A percentile compares a stretch with the other conserved stretches of the same genome.
Conservation (phyloP, 768 basidiomycete genomes). For the Termitomyces sp. region DNA sequence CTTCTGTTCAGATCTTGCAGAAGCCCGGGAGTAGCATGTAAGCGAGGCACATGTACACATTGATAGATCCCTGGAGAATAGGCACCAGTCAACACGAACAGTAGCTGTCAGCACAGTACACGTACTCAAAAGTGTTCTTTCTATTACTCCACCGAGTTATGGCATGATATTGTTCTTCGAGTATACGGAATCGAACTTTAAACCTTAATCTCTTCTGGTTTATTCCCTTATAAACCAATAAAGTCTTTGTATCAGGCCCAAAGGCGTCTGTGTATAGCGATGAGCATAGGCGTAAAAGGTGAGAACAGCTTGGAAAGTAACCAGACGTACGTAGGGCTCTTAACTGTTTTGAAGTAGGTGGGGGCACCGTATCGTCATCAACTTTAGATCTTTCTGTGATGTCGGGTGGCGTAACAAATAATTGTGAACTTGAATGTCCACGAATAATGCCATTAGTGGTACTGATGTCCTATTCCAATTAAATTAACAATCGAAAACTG, state of each 20-base stretch:
- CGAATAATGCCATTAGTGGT: not conserved
- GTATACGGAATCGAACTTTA: conserved; percentile 15
- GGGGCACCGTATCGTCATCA: not conserved
- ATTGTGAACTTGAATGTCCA: not conserved
- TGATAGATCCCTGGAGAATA: conserved; percentile 23
- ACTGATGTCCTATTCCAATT: not conserved
- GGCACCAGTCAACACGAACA: not conserved
- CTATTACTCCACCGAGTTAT: conserved; percentile 34
- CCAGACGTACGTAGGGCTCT: not conserved
- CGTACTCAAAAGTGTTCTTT: conserved; percentile 26
- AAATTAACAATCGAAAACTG: not conserved
- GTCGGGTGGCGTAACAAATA: not conserved
- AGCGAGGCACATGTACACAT: conserved; percentile 38
- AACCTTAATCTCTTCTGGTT: conserved; percentile 1
- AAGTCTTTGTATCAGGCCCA: conserved; percentile 13
- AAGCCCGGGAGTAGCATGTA: conserved; percentile 32
- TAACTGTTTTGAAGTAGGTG: not conserved
- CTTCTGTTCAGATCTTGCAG: conserved; percentile 11
- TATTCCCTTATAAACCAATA: not conserved
- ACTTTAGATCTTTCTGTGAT: not conserved
- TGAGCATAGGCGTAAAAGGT: conserved; percentile 1
- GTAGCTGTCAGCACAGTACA: conserved; percentile 2
- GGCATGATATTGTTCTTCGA: conserved; percentile 18
- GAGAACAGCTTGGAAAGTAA: not conserved
- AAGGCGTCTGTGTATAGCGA: conserved; percentile 12